Conservation (phyloP, 768 basidiomycete species). For the Amanita molliuscula region DNA sequence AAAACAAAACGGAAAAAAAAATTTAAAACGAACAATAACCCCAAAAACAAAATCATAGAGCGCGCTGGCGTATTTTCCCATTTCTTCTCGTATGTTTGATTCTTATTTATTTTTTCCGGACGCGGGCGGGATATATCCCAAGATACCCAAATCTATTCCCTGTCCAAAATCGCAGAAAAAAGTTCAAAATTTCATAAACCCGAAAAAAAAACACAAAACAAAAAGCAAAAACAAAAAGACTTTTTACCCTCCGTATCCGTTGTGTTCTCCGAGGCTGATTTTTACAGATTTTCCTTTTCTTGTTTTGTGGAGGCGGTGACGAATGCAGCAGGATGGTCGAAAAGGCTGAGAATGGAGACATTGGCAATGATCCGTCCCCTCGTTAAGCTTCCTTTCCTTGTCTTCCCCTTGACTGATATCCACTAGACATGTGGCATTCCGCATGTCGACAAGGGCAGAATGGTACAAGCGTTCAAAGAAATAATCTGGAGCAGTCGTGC, state of each 20-base stretch:
- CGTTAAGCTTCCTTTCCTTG: not conserved
- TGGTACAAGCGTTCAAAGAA: too few relatives aligned
- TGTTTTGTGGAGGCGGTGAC: not conserved
- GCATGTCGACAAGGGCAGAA: too few relatives aligned
- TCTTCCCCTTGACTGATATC: not conserved
- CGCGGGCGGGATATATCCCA: not conserved
- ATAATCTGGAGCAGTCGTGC: too few relatives aligned
- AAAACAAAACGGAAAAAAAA: not conserved
- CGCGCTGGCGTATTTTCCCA: not conserved
- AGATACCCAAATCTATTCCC: not conserved
- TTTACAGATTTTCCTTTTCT: not conserved
- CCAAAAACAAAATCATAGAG: not conserved
- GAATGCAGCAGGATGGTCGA: not conserved
- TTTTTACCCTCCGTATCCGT: not conserved
- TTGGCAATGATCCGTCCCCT: not conserved
- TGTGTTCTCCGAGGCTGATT: not conserved
- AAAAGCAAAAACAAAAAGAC: not conserved
- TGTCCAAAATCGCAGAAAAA: not conserved
- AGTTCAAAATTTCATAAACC: too few relatives aligned
- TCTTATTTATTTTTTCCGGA: not conserved
- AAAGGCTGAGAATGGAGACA: not conserved
- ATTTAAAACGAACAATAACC: not conserved
- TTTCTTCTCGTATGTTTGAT: not conserved
- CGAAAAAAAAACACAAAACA: not conserved
- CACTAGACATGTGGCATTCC: not conserved